phyloP scores from a whole-genome alignment of 805 yeast species.

The Wickerhamia fluorescens region DNA sequence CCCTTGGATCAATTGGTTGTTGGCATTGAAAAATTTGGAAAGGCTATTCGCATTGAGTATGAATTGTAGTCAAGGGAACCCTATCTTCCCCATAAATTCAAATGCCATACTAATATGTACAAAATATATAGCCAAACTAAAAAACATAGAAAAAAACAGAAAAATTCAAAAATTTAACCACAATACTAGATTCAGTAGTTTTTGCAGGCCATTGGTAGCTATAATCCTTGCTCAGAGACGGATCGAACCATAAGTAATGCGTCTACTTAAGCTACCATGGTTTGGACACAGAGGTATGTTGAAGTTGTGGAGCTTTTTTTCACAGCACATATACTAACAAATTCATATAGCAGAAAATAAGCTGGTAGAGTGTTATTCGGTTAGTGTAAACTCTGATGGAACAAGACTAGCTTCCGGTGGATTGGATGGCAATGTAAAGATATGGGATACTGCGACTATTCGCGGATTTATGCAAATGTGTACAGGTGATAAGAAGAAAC shows the following conservation, averaged over 20 bases:
- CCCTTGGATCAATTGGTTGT: slow-evolving; percentile 53
- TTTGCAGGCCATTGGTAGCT: no score
- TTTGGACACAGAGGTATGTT: slow-evolving; percentile 36
- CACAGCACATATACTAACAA: slow-evolving; percentile 13
- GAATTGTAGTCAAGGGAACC: no score
- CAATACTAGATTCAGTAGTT: no score
- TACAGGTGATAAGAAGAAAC: slow-evolving; percentile 4
- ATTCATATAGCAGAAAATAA: slow-evolving; percentile 65
- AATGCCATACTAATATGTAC: no score
- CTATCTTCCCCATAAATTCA: no score
- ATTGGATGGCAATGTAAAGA: slow-evolving; percentile 78
- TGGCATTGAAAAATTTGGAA: slow-evolving; percentile 65
- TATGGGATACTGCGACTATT: slow-evolving; percentile 70
- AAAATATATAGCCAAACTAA: no score
- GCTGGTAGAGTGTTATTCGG: slow-evolving; percentile 77
- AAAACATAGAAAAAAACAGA: no score
- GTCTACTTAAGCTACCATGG: slow-evolving; percentile 39
- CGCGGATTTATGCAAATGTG: no score
- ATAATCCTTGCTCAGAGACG: no score
- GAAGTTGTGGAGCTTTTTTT: not conserved
- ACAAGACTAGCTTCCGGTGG: slow-evolving; percentile 90
- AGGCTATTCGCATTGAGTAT: slow-evolving; percentile 53
- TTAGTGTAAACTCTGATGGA: slow-evolving; percentile 77
- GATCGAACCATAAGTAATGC: slow-evolving; percentile 24
- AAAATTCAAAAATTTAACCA: no score